Evolutionary conservation across 23 red algal species (phyloP).

Genomic region (Gracilariopsis chorda): DNA sequence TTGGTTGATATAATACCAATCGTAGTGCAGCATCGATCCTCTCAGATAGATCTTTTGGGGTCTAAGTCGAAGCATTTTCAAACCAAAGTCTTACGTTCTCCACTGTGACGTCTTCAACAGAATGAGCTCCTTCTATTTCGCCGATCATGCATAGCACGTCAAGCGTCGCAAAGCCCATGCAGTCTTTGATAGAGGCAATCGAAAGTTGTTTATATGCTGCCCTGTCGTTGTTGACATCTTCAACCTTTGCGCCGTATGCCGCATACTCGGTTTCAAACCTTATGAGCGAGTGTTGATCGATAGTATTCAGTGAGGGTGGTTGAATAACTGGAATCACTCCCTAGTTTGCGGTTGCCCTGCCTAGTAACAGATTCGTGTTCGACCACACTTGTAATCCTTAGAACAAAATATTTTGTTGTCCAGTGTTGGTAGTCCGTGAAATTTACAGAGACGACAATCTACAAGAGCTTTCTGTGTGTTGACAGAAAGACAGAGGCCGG

Average conservation of each 20-base stretch:
- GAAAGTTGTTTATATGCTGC: not conserved
- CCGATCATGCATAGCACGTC: not conserved
- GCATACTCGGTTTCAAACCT: not conserved
- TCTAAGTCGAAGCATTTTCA: not conserved
- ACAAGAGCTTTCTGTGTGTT: no score
- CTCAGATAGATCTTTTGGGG: not conserved
- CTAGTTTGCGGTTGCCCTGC: not conserved
- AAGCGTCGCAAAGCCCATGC: not conserved
- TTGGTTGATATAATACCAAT: no score
- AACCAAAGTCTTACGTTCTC: conserved; percentile 10
- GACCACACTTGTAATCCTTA: no score
- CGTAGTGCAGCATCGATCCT: not conserved
- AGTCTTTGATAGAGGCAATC: not conserved
- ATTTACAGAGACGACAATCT: no score
- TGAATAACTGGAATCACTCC: conserved; percentile 15
- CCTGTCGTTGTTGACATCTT: not conserved
- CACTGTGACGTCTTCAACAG: not conserved
- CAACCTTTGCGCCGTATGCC: not conserved
- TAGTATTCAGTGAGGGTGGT: not conserved
- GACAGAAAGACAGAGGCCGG: no score
- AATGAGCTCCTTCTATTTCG: not conserved
- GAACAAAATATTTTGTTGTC: no score
- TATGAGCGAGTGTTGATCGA: conserved; percentile 22
- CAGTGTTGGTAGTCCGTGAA: no score
- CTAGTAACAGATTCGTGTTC: no score